phyloP scores from a whole-genome alignment of 2,329 filamentous ascomycete species.

The Nothophoma quercina region DNA sequence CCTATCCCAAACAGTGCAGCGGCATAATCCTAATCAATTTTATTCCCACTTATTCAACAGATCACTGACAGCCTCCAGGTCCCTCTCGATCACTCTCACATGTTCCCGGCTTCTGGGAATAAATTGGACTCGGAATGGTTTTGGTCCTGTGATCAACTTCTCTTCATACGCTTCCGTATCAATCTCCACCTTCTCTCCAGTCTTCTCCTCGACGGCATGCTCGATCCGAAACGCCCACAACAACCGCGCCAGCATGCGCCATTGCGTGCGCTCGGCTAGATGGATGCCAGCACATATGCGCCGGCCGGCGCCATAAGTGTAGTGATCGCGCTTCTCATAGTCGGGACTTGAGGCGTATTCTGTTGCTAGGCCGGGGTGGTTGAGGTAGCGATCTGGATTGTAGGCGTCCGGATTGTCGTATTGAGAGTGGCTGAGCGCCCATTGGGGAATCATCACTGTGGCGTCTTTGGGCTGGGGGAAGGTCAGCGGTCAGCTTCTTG shows the following conservation, averaged over 20 bases:
- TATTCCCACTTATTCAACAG: constrained; percentile 33
- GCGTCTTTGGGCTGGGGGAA: constrained; percentile 29
- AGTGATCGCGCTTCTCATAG: constrained; percentile 54
- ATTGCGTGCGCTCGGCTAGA: constrained; percentile 61
- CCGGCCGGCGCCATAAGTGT: constrained; percentile 58
- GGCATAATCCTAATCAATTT: too few relatives aligned
- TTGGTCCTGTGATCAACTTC: constrained; percentile 51
- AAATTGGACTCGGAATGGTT: constrained; percentile 61
- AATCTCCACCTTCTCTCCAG: constrained; percentile 53
- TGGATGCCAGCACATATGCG: constrained; percentile 61
- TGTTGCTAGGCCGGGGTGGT: constrained; percentile 42
- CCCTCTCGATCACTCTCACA: constrained; percentile 40
- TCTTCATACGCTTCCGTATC: constrained; percentile 43
- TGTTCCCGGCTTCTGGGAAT: constrained; percentile 53
- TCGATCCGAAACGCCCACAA: constrained; percentile 60
- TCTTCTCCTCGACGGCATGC: constrained; percentile 43
- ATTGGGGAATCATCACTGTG: constrained; percentile 41
- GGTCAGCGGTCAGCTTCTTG: neutral
- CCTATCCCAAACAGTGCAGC: too few relatives aligned
- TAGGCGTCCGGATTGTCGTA: constrained; percentile 38
- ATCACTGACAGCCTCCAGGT: constrained; percentile 38
- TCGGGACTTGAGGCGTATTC: constrained; percentile 47
- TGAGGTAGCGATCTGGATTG: constrained; percentile 48
- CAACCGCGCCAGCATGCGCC: constrained; percentile 43
- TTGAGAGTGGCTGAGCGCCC: constrained; percentile 27